Conservation (phyloP, 768 basidiomycete genomes). For the Steccherinum ochraceum region DNA sequence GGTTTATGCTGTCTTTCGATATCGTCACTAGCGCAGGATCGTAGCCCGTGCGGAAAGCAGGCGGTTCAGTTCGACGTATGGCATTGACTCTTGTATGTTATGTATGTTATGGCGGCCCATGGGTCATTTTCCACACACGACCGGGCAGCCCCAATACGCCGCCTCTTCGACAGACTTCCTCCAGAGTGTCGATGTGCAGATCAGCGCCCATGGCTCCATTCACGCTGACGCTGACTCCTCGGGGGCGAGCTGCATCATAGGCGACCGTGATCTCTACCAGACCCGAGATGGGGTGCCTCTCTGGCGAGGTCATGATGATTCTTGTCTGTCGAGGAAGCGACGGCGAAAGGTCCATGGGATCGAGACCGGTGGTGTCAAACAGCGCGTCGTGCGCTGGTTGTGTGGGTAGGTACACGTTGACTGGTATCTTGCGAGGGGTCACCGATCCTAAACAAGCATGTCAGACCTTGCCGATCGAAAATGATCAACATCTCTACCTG, state of each 20-base stretch:
- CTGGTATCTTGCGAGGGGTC: constrained; percentile 59
- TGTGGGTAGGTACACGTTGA: constrained; percentile 57
- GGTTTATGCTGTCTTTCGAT: no score
- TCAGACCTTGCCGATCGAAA: no score
- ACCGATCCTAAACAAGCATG: constrained; percentile 55
- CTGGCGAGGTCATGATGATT: constrained; percentile 64
- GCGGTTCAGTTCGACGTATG: constrained; percentile 15
- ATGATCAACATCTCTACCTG: constrained; percentile 51
- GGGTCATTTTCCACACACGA: constrained; percentile 43
- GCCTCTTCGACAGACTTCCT: constrained; percentile 68
- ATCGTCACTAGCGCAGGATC: no score
- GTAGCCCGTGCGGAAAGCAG: constrained; percentile 30
- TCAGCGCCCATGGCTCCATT: constrained; percentile 47
- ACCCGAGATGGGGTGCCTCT: constrained; percentile 56
- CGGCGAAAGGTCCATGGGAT: constrained; percentile 28
- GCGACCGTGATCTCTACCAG: constrained; percentile 58
- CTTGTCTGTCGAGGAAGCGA: constrained; percentile 2
- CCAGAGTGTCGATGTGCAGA: constrained; percentile 44
- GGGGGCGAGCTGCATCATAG: constrained; percentile 49
- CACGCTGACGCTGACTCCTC: constrained; percentile 53
- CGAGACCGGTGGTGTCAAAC: constrained; percentile 36
- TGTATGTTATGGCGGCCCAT: constrained; percentile 8
- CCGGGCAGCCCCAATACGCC: constrained; percentile 66
- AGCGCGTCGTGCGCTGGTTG: constrained; percentile 17
- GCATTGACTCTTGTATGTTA: no score